Evolutionary conservation across 441 rosid genomes (phyloP).

Genomic region (California macrophylla): DNA sequence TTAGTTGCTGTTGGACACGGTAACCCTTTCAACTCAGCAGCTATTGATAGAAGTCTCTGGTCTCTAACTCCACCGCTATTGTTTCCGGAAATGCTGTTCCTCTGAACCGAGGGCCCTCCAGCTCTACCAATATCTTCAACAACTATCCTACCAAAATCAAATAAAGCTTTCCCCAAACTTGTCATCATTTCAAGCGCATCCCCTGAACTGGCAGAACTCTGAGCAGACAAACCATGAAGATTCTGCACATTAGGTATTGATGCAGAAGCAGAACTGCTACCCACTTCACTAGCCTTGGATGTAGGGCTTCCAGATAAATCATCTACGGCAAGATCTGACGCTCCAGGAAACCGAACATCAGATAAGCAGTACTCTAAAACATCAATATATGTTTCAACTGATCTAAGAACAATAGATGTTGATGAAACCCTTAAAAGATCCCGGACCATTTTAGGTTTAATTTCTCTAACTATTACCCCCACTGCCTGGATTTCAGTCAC

Average conservation of each 20-base stretch:
- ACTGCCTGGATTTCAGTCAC: constrained; percentile 79
- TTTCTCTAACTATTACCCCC: constrained; percentile 65
- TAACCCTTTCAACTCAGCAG: constrained; percentile 68
- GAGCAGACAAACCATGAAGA: constrained; percentile 32
- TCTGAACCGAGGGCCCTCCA: constrained; percentile 42
- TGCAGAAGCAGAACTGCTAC: constrained; percentile 29
- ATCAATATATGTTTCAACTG: constrained; percentile 79
- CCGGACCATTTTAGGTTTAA: constrained; percentile 96
- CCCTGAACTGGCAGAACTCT: constrained; percentile 59
- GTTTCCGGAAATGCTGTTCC: constrained; percentile 28
- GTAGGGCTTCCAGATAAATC: constrained; percentile 21
- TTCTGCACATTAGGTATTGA: constrained; percentile 27
- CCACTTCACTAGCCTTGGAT: constrained; percentile 33
- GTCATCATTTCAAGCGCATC: constrained; percentile 97
- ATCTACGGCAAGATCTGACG: constrained; percentile 31
- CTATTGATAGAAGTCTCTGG: constrained; percentile 39
- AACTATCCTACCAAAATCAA: constrained; percentile 91
- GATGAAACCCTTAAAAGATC: constrained; percentile 64
- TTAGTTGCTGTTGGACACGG: constrained; percentile 91
- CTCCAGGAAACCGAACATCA: constrained; percentile 54
- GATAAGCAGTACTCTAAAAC: constrained; percentile 94
- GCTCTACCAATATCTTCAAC: constrained; percentile 92
- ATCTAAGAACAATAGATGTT: constrained; percentile 60
- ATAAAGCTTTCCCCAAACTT: constrained; percentile 84
- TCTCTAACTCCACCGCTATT: constrained; percentile 30